phyloP scores from a whole-genome alignment of 148 eudicot genomes.

The Cornus controversa region DNA sequence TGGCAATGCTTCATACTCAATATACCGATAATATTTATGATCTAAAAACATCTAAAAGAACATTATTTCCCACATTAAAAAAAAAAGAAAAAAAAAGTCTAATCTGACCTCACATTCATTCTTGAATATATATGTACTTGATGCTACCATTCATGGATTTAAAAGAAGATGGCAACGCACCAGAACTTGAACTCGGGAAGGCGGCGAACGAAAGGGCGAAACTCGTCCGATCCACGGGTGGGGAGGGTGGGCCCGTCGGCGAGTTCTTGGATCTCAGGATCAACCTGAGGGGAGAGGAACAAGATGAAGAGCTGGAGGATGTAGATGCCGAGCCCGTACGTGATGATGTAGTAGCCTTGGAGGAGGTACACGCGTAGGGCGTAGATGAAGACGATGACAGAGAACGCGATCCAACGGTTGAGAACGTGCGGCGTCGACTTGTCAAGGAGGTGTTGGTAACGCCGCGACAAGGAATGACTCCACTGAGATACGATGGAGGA shows the following conservation, averaged over 20 bases:
- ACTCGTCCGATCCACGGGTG: slow-evolving; percentile 53
- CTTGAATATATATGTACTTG: not conserved
- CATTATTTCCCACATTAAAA: too few relatives aligned
- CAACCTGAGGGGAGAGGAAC: slow-evolving; percentile 55
- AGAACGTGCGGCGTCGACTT: slow-evolving; percentile 45
- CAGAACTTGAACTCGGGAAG: slow-evolving; percentile 65
- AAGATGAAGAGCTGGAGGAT: slow-evolving; percentile 46
- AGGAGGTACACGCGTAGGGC: slow-evolving; percentile 46
- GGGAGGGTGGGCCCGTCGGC: slow-evolving; percentile 48
- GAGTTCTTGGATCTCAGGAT: slow-evolving; percentile 43
- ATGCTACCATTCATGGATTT: too few relatives aligned
- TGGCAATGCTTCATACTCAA: too few relatives aligned
- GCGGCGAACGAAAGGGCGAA: slow-evolving; percentile 60
- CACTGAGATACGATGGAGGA: slow-evolving; percentile 25
- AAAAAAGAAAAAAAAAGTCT: too few relatives aligned
- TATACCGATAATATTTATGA: too few relatives aligned
- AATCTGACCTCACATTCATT: not conserved
- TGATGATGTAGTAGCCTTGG: slow-evolving; percentile 48
- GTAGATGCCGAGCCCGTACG: slow-evolving; percentile 55
- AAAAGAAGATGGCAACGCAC: slow-evolving; percentile 19
- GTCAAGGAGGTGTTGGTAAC: slow-evolving; percentile 55
- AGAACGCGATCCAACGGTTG: slow-evolving; percentile 52
- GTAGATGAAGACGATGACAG: slow-evolving; percentile 26
- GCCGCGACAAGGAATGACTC: slow-evolving; percentile 25
- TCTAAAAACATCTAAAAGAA: too few relatives aligned